Percentiles rank a stretch among this genome's conserved stretches.
phyloP scores from a whole-genome alignment of 2,329 filamentous ascomycete species.

The Cylindrodendrum hubeiense region DNA sequence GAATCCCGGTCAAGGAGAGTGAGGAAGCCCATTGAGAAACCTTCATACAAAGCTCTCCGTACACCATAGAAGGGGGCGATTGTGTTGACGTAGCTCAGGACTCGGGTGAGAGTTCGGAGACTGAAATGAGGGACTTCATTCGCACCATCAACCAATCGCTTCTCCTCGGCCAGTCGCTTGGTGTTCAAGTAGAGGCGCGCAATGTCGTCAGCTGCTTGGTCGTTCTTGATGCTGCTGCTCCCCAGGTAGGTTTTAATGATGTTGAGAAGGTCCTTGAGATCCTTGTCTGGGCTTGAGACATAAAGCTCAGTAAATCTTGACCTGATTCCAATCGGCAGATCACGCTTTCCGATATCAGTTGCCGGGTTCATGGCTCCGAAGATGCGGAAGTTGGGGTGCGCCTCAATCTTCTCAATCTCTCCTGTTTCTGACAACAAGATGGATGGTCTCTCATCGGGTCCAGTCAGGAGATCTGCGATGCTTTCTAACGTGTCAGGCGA shows the following conservation, averaged over 20 bases:
- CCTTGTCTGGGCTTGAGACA: conserved; percentile 88
- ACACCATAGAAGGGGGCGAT: conserved; percentile 88
- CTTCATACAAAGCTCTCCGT: conserved; percentile 89
- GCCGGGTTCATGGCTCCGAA: conserved; percentile 99
- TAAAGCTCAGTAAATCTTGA: conserved; percentile 97
- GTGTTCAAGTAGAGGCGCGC: conserved; percentile 90
- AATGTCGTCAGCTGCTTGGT: conserved; percentile 82
- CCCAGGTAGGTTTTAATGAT: conserved; percentile 92
- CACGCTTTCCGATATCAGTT: conserved; percentile 96
- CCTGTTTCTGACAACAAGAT: conserved; percentile 94
- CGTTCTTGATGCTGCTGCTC: conserved; percentile 76
- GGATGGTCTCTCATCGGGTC: conserved; percentile 78
- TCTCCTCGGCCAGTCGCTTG: conserved; percentile 83
- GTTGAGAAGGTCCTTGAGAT: conserved; percentile 85
- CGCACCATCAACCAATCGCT: conserved; percentile 91
- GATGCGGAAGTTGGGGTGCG: conserved; percentile 92
- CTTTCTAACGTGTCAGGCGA: conserved; percentile 95
- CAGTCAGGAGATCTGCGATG: conserved; percentile 88
- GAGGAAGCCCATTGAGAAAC: conserved; percentile 97
- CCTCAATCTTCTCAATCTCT: conserved; percentile 88
- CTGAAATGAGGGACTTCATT: conserved; percentile 98
- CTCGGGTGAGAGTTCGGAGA: conserved; percentile 90
- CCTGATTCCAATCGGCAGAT: conserved; percentile 87
- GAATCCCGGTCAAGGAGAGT: conserved; percentile 88
- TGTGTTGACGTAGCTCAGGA: conserved; percentile 87